Evolutionary conservation across 2,329 filamentous ascomycete species (phyloP).

Genomic region (Hymenotorrendiella dingleyae): DNA sequence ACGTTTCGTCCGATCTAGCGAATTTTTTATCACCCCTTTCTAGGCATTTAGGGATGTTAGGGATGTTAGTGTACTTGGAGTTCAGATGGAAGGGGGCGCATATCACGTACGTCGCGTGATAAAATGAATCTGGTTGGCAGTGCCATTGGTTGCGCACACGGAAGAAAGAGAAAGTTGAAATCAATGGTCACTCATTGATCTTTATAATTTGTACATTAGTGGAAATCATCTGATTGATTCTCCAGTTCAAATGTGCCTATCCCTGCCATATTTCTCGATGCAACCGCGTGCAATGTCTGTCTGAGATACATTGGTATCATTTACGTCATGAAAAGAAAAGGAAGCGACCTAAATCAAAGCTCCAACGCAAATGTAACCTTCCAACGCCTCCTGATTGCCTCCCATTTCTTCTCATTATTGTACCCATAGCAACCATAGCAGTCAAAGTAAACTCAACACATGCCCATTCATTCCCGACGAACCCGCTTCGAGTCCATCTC

Average conservation of each 20-base stretch:
- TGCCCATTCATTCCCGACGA: slow-evolving; percentile 2
- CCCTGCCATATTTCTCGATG: too few species aligned
- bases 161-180: background rate
- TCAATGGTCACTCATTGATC: background rate
- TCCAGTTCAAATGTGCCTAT: too few species aligned
- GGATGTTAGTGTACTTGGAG: slow-evolving; percentile 13
- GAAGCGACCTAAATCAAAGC: too few species aligned
- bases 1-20: background rate
- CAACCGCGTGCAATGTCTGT: too few species aligned
- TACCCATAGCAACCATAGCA: too few species aligned
- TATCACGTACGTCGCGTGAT: slow-evolving; percentile 12
- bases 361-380: too few species aligned
- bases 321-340: too few species aligned
- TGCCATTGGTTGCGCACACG: background rate
- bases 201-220: slow-evolving; percentile 5
- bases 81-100: slow-evolving; percentile 9
- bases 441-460: background rate
- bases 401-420: too few species aligned
- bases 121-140: background rate
- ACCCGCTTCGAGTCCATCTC: slow-evolving; percentile 12
- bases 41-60: slow-evolving; percentile 6
- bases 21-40: slow-evolving; percentile 3
- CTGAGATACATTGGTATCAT: too few species aligned
- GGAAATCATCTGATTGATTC: background rate
- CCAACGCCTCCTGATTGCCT: background rate